Evolutionary conservation across 2,329 filamentous ascomycete genomes (phyloP).

Genomic region (Botrytis hyacinthi): DNA sequence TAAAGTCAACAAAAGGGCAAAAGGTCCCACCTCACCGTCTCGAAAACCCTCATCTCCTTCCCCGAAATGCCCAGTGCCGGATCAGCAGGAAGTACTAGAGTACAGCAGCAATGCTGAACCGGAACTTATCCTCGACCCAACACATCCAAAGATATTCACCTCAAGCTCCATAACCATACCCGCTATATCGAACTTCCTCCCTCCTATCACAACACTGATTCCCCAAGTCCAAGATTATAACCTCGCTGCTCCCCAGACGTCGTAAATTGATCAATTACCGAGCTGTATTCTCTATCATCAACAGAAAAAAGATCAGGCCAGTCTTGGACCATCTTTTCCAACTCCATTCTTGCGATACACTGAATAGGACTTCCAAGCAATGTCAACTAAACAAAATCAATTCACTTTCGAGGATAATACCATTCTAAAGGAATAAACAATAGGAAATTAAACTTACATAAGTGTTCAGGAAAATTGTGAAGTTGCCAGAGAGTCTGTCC

Average conservation of each 20-base stretch:
- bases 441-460: not conserved
- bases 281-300: not conserved
- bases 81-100: not conserved
- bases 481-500: not conserved
- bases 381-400: not conserved
- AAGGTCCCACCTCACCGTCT: not conserved
- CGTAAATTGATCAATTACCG: accelerated
- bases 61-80: not conserved
- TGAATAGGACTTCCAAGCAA: not conserved
- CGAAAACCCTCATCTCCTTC: not conserved
- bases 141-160: not conserved
- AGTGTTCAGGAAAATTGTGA: not conserved
- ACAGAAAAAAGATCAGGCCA: not conserved
- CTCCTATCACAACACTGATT: not conserved
- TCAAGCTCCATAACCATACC: not conserved
- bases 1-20: not conserved
- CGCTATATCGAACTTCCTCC: not conserved
- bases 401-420: accelerated
- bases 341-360: not conserved
- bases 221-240: not conserved
- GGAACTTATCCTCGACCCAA: not conserved
- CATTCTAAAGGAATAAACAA: not conserved
- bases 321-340: accelerated
- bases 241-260: not conserved
- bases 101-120: not conserved